Conservation (phyloP, 176 grass and related monocot genomes). For the Hsuehochloa calcarea region DNA sequence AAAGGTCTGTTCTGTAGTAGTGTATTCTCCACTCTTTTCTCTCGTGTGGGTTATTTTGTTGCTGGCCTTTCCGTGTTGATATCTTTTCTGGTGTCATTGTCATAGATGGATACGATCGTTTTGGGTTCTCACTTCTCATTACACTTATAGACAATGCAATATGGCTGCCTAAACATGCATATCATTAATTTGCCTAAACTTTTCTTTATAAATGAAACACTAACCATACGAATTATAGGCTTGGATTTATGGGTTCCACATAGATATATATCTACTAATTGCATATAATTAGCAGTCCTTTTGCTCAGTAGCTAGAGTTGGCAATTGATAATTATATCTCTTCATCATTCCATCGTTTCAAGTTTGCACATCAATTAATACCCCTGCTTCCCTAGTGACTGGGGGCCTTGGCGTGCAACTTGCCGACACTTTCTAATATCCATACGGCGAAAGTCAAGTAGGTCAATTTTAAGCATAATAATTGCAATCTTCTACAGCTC, state of each 20-base stretch:
- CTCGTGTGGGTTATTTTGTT: slow-evolving; percentile 22
- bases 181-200: background rate
- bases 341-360: background rate
- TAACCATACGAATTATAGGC: background rate
- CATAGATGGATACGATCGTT: slow-evolving; percentile 32
- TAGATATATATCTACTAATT: background rate
- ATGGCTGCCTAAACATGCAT: background rate
- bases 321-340: background rate
- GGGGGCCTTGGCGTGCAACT: background rate
- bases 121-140: slow-evolving; percentile 11
- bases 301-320: background rate
- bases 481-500: background rate
- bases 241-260: background rate
- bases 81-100: slow-evolving; percentile 33
- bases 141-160: background rate
- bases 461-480: slow-evolving; percentile 10
- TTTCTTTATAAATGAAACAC: background rate
- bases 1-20: too few relatives aligned
- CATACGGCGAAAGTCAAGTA: background rate
- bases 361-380: background rate
- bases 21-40: slow-evolving; percentile 33
- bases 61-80: slow-evolving; percentile 24
- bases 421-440: background rate
- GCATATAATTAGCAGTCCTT: background rate
- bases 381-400: background rate